A percentile compares a stretch with the other conserved stretches of the same genome.
Evolutionary conservation across 208 protist species (phyloP).

Genomic region (Trypanosoma caninum): DNA sequence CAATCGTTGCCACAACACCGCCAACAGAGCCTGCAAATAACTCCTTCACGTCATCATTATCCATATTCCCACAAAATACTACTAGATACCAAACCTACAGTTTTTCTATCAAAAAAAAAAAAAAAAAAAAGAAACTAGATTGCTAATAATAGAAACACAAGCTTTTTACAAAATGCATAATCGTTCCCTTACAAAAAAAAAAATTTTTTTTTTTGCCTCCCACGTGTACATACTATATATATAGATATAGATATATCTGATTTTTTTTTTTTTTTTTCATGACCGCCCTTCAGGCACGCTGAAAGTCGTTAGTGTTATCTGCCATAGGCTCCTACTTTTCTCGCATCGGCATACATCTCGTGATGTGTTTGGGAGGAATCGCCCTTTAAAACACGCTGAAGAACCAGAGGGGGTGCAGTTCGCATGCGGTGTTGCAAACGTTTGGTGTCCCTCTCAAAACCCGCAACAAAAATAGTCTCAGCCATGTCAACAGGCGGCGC

Average conservation of each 20-base stretch:
- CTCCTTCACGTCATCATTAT: conserved; percentile 59
- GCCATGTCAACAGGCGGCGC: conserved; percentile 78
- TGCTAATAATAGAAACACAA: no score
- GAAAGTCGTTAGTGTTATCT: not conserved
- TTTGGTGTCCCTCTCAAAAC: conserved; percentile 85
- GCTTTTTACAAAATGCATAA: no score
- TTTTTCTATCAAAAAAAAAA: not conserved
- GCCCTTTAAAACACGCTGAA: conserved; percentile 66
- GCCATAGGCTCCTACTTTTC: not conserved
- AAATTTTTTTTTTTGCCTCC: not conserved
- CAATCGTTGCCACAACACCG: conserved; percentile 65
- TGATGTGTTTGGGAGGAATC: conserved; percentile 72
- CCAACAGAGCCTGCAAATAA: conserved; percentile 74
- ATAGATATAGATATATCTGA: not conserved
- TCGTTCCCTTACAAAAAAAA: no score
- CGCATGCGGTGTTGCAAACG: conserved; percentile 86
- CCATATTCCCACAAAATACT: conserved; percentile 23
- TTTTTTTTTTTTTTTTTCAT: no score
- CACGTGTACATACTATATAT: not conserved
- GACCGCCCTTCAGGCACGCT: no score
- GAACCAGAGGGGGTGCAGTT: conserved; percentile 79
- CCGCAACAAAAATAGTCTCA: conserved; percentile 84
- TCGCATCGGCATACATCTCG: conserved; percentile 65
- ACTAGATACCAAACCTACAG: not conserved
- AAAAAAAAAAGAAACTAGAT: no score